Percentiles rank a stretch among this genome's conserved stretches.
Conservation (phyloP, 2,329 filamentous ascomycete genomes). For the Lomentospora prolificans region DNA sequence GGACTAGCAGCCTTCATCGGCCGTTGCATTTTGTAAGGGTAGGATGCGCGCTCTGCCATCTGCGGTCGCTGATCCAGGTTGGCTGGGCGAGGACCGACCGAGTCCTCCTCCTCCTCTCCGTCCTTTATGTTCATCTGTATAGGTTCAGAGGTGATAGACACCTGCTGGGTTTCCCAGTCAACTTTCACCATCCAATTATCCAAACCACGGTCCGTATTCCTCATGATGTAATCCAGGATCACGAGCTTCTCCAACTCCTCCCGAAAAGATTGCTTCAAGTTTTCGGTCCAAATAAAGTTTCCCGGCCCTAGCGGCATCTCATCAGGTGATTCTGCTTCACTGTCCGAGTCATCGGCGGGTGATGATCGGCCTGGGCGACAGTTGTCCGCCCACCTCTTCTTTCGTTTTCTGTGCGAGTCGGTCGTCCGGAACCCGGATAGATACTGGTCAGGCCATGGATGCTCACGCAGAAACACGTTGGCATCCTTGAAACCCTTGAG, state of each 20-base stretch:
- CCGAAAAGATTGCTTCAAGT: slow-evolving; percentile 80
- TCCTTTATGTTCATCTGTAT: slow-evolving; percentile 53
- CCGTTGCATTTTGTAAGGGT: slow-evolving; percentile 69
- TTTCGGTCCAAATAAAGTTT: slow-evolving; percentile 77
- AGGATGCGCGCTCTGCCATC: slow-evolving; percentile 33
- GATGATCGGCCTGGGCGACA: slow-evolving; percentile 54
- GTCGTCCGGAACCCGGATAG: slow-evolving; percentile 59
- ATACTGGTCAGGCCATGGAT: slow-evolving; percentile 94
- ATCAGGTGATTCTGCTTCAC: slow-evolving; percentile 39
- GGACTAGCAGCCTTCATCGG: slow-evolving; percentile 69
- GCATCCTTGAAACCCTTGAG: slow-evolving; percentile 95
- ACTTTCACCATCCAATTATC: slow-evolving; percentile 99
- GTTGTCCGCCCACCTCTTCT: slow-evolving; percentile 64
- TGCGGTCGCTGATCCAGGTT: slow-evolving; percentile 34
- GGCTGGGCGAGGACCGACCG: slow-evolving; percentile 50
- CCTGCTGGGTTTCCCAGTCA: slow-evolving; percentile 72
- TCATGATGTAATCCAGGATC: slow-evolving; percentile 97
- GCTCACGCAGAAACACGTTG: slow-evolving; percentile 85
- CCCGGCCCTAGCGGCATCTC: slow-evolving; percentile 32
- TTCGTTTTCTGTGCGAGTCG: slow-evolving; percentile 57
- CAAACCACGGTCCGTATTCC: slow-evolving; percentile 90
- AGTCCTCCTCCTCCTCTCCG: slow-evolving; percentile 22
- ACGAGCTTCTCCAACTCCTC: slow-evolving; percentile 96
- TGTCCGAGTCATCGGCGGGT: slow-evolving; percentile 53
- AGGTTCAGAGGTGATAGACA: slow-evolving; percentile 79